phyloP scores from a whole-genome alignment of 2,329 filamentous ascomycete species.

The Colletotrichum plurivorum region DNA sequence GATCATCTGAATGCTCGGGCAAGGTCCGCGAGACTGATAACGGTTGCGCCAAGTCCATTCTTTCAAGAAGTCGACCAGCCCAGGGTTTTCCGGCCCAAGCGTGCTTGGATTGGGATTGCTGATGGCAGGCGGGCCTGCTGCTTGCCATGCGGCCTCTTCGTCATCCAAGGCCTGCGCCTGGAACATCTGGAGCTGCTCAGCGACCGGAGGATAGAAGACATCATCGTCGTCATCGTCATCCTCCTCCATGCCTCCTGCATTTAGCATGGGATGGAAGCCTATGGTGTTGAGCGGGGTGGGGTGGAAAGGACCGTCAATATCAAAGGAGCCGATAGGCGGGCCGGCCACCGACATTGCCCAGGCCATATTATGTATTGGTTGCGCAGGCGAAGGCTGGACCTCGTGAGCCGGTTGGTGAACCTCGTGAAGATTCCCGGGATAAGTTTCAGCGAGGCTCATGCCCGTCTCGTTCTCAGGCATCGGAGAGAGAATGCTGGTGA shows the following conservation, averaged over 20 bases:
- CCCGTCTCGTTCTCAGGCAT: conserved; percentile 22
- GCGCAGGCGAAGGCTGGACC: conserved; percentile 11
- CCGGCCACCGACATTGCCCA: conserved; percentile 24
- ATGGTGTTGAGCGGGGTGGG: conserved; percentile 36
- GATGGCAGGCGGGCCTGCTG: conserved; percentile 27
- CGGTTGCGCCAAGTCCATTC: conserved; percentile 58
- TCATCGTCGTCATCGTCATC: conserved; percentile 31
- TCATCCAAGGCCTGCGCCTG: conserved; percentile 24
- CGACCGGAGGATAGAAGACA: conserved; percentile 20
- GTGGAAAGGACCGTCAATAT: conserved; percentile 22
- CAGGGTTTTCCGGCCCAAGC: conserved; percentile 65
- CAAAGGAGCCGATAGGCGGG: conserved; percentile 11
- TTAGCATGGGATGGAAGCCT: conserved; percentile 36
- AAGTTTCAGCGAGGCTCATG: conserved; percentile 4
- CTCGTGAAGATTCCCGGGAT: conserved; percentile 1
- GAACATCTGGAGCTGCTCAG: conserved; percentile 30
- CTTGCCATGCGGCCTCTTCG: conserved; percentile 33
- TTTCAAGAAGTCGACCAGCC: conserved; percentile 64
- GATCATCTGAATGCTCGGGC: conserved; percentile 51
- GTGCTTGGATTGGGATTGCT: conserved; percentile 49
- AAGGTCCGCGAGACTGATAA: conserved; percentile 37
- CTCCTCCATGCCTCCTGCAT: conserved; percentile 24
- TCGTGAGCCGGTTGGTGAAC: neutral
- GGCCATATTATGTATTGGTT: conserved; percentile 29
- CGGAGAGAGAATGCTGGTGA: conserved; percentile 31